A percentile compares a stretch with the other conserved stretches of the same genome.
phyloP scores from a whole-genome alignment of 163 green algal genomes.

The Picocystis sp. region DNA sequence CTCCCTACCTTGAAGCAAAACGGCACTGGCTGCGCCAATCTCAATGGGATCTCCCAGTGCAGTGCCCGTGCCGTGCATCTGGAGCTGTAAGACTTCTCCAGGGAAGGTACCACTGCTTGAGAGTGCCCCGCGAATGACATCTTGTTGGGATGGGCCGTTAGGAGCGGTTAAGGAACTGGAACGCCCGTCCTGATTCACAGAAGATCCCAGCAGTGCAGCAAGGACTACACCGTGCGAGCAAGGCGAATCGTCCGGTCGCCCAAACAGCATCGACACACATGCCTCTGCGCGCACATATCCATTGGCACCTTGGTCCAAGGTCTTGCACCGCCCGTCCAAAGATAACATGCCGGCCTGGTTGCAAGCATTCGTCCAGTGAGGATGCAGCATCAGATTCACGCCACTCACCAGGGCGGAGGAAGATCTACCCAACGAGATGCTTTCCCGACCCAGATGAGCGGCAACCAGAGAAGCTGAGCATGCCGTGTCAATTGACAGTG shows the following conservation, averaged over 20 bases:
- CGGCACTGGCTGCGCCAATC: conserved; percentile 27
- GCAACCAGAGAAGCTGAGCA: conserved; percentile 26
- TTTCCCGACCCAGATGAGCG: neutral
- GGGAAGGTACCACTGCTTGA: conserved; percentile 12
- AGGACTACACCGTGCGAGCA: conserved; percentile 2
- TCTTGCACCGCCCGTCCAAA: conserved; percentile 35
- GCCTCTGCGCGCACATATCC: conserved; percentile 40
- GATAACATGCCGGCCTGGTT: conserved; percentile 44
- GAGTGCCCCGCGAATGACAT: conserved; percentile 41
- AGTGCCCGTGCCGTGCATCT: conserved; percentile 66
- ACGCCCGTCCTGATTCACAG: conserved; percentile 50
- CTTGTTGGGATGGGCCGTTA: conserved; percentile 43
- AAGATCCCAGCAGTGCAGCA: conserved; percentile 17
- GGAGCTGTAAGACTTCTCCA: conserved; percentile 20
- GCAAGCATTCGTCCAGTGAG: conserved; percentile 1
- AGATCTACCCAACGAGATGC: too few relatives aligned
- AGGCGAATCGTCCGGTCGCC: conserved; percentile 15
- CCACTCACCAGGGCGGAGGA: too few relatives aligned
- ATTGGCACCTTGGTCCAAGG: conserved; percentile 30
- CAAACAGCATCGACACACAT: conserved; percentile 20
- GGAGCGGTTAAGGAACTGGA: conserved; percentile 45
- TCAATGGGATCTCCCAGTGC: conserved; percentile 55
- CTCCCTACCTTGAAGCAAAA: too few relatives aligned
- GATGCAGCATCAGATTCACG: conserved; percentile 27
- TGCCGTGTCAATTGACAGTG: conserved; percentile 22